A percentile compares a stretch with the other conserved stretches of the same genome.
phyloP scores from a whole-genome alignment of 176 grass and related monocot genomes.

The maize (Zea mays) region DNA sequence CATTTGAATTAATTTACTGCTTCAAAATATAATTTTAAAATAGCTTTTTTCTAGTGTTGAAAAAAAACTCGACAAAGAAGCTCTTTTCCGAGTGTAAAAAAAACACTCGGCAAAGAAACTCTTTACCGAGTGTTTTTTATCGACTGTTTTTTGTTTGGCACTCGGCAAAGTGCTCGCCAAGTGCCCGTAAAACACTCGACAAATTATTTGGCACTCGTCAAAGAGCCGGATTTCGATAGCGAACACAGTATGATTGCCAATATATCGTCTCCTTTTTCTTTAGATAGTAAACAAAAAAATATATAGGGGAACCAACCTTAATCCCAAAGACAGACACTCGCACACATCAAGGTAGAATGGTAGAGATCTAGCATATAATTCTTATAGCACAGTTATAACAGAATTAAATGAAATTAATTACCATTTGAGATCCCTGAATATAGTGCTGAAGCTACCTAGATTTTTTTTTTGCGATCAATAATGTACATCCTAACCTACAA shows the following conservation, averaged over 20 bases:
- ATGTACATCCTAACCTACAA: conserved; percentile 69
- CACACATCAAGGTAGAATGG: not conserved
- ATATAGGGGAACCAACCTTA: not conserved
- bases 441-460: conserved; percentile 63
- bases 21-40: too few relatives aligned
- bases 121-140: too few relatives aligned
- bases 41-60: too few relatives aligned
- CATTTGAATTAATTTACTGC: too few relatives aligned
- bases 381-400: conserved; percentile 60
- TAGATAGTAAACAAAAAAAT: conserved; percentile 15
- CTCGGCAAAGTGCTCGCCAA: too few relatives aligned
- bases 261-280: not conserved
- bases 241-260: not conserved
- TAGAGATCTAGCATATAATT: conserved; percentile 54
- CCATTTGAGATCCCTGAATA: conserved; percentile 55
- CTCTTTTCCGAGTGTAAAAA: too few relatives aligned
- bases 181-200: too few relatives aligned
- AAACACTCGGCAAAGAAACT: too few relatives aligned
- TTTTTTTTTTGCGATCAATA: conserved; percentile 57
- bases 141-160: too few relatives aligned
- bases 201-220: too few relatives aligned
- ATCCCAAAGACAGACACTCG: conserved; percentile 9
- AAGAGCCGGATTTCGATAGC: too few relatives aligned
- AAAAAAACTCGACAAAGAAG: too few relatives aligned
- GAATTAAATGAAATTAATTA: conserved; percentile 54